Evolutionary conservation across 2,329 filamentous ascomycete genomes (phyloP), one percentile per base, ranked within the genome.

Genomic region (Colletotrichum limetticola): DNA sequence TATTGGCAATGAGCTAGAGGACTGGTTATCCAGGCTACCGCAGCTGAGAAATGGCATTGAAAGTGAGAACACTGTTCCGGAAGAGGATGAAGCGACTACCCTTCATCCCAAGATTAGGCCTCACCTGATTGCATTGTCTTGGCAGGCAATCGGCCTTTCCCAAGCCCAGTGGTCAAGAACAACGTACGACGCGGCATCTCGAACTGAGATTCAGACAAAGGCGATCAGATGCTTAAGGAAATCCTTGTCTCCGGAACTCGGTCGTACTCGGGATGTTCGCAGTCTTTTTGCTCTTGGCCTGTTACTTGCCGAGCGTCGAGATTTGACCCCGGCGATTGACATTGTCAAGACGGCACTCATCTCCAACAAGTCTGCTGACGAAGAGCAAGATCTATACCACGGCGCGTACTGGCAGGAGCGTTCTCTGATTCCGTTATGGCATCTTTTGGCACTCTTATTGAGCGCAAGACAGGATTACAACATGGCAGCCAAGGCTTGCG

Each of bases 231-330:
- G 91, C 74, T 88, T 98, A 61, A 91, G 92, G 56, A 93, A 90
- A 78, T 93, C 94, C 9, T 83, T 97, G 22, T 89, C 91, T 1
- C 89, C 91, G 4, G 91, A 92, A 60, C 89, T 91, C 58, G 90
- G 91, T 52, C 89, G 91, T 56, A 86, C 90, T 26, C 87, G 91
- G 63, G 94, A 95, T 77, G 86, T 95, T 12, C 91, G 95, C 70
- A 93, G 93, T 55, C 87, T 95, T 5, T 98, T 96, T 79, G 92
- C 94, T 1, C 87, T 98, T 1, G 93, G 92, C 11, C 84, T 97
- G n/a, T 85, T 98, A n/a, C 88, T 98, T 42, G 95, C 96, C 0
- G 95, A 99, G 83, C 93, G 93, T 75, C 88, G 95, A 77, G 94
- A 98, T 79, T 84, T 98, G 30, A 87, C 91, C 59, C 88, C 91